Percentiles rank a stretch among this genome's conserved stretches.
Conservation (phyloP, 108 stramenopile genomes). For the Skeletonema potamos region DNA sequence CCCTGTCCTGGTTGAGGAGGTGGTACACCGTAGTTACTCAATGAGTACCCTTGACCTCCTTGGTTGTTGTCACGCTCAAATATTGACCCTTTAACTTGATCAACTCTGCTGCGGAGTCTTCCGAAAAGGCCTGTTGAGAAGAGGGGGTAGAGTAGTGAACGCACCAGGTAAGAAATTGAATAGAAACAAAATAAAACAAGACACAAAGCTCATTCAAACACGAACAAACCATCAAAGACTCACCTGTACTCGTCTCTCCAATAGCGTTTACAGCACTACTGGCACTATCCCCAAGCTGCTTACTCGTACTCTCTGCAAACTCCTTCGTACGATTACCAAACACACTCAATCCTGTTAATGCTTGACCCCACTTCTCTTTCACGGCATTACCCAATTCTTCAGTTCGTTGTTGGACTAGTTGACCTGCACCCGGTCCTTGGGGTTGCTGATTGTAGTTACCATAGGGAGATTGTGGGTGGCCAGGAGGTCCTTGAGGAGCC, state of each 20-base stretch:
- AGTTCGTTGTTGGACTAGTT: constrained; percentile 34
- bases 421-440: constrained; percentile 32
- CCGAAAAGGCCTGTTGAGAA: constrained; percentile 35
- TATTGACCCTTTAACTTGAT: constrained; percentile 44
- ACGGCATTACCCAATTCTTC: constrained; percentile 36
- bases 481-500: not conserved
- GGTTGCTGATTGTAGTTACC: not conserved
- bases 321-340: constrained; percentile 48
- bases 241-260: constrained; percentile 47
- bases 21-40: constrained; percentile 47
- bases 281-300: constrained; percentile 45
- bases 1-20: constrained; percentile 16
- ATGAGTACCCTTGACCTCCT: constrained; percentile 28
- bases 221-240: not conserved
- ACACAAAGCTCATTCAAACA: not conserved
- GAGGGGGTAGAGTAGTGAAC: not conserved
- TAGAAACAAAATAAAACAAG: not conserved
- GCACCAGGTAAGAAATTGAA: not conserved
- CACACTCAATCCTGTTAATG: constrained; percentile 28
- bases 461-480: constrained; percentile 1
- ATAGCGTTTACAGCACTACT: constrained; percentile 39
- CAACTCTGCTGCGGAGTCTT: constrained; percentile 31
- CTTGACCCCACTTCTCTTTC: constrained; percentile 47
- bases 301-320: constrained; percentile 41
- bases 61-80: constrained; percentile 34